These are phyloP conservation scores for Diplocarpon mali DNA, from an alignment of 2,329 filamentous ascomycete genomes.

Conservation along the genomic window DNA sequence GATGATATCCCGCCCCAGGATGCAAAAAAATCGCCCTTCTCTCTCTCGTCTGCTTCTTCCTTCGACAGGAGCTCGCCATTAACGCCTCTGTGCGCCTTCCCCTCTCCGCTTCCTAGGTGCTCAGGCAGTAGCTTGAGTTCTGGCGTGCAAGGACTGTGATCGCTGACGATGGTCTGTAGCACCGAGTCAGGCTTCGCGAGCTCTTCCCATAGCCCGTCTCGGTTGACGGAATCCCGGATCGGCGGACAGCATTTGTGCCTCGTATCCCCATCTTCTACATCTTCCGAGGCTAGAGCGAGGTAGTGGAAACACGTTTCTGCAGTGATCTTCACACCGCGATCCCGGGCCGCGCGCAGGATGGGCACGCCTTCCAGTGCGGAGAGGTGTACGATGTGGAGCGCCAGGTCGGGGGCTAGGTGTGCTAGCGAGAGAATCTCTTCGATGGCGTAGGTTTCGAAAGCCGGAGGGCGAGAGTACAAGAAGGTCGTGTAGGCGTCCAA, in stretches of 20 bases:
- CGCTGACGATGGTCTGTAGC: constrained; percentile 84
- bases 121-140: constrained; percentile 79
- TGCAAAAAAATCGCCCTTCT: constrained; percentile 77
- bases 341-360: constrained; percentile 49
- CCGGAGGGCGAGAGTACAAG: constrained; percentile 76
- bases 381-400: constrained; percentile 76
- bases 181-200: constrained; percentile 61
- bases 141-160: constrained; percentile 93
- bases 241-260: constrained; percentile 66
- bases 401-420: constrained; percentile 66
- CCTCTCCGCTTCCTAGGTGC: constrained; percentile 32
- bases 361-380: constrained; percentile 60
- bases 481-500: constrained; percentile 79
- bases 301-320: constrained; percentile 74
- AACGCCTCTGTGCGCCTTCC: constrained; percentile 12
- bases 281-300: constrained; percentile 54
- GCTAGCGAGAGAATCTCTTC: constrained; percentile 76
- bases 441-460: constrained; percentile 86
- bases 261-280: constrained; percentile 56
- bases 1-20: constrained; percentile 96
- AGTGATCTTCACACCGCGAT: constrained; percentile 55
- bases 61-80: constrained; percentile 18
- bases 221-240: constrained; percentile 54
- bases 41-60: constrained; percentile 31
- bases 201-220: constrained; percentile 64